Evolutionary conservation across 345 rosid genomes (phyloP).

Genomic region (Boechera retrofracta): DNA sequence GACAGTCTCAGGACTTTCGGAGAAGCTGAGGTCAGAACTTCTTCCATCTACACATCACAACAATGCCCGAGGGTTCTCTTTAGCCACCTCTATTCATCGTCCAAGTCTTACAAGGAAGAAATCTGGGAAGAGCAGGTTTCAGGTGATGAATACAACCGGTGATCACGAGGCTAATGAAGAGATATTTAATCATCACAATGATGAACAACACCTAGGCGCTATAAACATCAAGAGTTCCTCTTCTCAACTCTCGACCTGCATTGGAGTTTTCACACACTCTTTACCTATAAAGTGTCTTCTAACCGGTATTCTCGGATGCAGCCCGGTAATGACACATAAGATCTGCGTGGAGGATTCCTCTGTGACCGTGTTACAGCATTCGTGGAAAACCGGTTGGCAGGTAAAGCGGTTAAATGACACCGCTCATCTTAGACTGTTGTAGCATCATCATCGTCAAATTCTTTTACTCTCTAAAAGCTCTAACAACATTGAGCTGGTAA

Average conservation of each 20-base stretch:
- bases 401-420: slow-evolving; percentile 89
- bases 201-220: slow-evolving; percentile 50
- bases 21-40: slow-evolving; percentile 73
- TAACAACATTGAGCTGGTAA: slow-evolving; percentile 26
- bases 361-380: slow-evolving; percentile 86
- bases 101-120: slow-evolving; percentile 73
- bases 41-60: slow-evolving; percentile 49
- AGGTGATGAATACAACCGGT: slow-evolving; percentile 54
- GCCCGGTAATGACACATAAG: slow-evolving; percentile 74
- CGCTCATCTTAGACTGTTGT: slow-evolving; percentile 73
- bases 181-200: slow-evolving; percentile 54
- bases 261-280: slow-evolving; percentile 92
- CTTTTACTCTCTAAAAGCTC: slow-evolving; percentile 17
- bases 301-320: slow-evolving; percentile 85
- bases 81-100: slow-evolving; percentile 50
- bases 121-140: slow-evolving; percentile 93
- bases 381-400: slow-evolving; percentile 96
- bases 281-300: slow-evolving; percentile 85
- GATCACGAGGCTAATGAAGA: slow-evolving; percentile 75
- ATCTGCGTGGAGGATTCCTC: slow-evolving; percentile 92
- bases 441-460: slow-evolving; percentile 29
- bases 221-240: slow-evolving; percentile 56
- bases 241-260: slow-evolving; percentile 54
- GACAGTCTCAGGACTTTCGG: slow-evolving; percentile 61
- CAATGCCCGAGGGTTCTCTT: slow-evolving; percentile 53